phyloP scores from a whole-genome alignment of 768 basidiomycete species.

The Bullera alba region DNA sequence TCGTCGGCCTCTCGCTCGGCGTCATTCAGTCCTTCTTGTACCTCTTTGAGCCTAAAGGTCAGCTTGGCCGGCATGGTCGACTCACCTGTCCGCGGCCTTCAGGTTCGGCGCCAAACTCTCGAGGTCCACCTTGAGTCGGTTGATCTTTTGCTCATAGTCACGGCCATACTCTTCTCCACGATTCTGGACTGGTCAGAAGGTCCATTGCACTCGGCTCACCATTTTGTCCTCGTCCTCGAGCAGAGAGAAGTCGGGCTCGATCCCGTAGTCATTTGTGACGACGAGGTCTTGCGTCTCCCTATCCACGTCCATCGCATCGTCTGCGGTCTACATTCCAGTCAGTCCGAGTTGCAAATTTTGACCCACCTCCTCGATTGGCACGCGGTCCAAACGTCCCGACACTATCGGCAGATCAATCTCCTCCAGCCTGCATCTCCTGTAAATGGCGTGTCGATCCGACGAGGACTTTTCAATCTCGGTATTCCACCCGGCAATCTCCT shows the following conservation, averaged over 20 bases:
- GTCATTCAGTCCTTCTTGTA: conserved; percentile 67
- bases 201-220: conserved; percentile 48
- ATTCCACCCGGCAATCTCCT: conserved; percentile 82
- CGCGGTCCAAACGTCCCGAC: conserved; percentile 69
- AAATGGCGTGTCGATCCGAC: conserved; percentile 75
- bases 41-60: conserved; percentile 37
- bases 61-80: not conserved
- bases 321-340: conserved; percentile 64
- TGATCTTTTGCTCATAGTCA: conserved; percentile 54
- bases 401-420: conserved; percentile 76
- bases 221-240: conserved; percentile 90
- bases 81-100: conserved; percentile 86
- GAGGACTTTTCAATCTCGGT: conserved; percentile 86
- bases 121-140: conserved; percentile 62
- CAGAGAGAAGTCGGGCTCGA: conserved; percentile 88
- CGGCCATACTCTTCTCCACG: conserved; percentile 21
- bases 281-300: conserved; percentile 72
- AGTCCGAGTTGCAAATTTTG: too few relatives aligned
- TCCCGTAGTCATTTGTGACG: conserved; percentile 70
- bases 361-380: conserved; percentile 89
- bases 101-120: conserved; percentile 92
- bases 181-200: conserved; percentile 14
- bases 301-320: conserved; percentile 75
- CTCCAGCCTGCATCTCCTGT: conserved; percentile 87
- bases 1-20: conserved; percentile 90